Percentiles rank a stretch among this genome's conserved stretches.
These are phyloP conservation scores for Ramaria rubella DNA, from an alignment of 768 basidiomycete genomes.

Conservation along the genomic window DNA sequence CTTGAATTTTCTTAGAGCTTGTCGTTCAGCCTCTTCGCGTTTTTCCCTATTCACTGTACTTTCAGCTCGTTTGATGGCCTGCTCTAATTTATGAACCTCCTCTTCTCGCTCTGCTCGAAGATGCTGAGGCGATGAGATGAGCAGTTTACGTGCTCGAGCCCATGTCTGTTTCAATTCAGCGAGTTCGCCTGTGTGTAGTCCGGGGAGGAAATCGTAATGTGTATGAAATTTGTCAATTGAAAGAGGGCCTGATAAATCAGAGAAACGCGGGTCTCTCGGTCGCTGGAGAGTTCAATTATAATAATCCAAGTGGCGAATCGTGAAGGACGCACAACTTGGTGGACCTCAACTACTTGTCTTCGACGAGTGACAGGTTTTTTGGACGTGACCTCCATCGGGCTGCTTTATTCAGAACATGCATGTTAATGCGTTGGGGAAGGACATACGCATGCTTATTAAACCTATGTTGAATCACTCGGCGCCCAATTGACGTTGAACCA, in stretches of 20 bases:
- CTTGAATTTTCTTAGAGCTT: constrained; percentile 49
- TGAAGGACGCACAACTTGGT: constrained; percentile 46
- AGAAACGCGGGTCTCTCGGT: constrained; percentile 82
- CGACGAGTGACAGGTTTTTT: constrained; percentile 77
- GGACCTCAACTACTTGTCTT: constrained; percentile 61
- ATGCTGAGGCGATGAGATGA: constrained; percentile 54
- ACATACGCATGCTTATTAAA: constrained; percentile 77
- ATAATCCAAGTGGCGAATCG: not conserved
- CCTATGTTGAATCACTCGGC: constrained; percentile 48
- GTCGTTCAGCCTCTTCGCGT: constrained; percentile 60
- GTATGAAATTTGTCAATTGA: constrained; percentile 56
- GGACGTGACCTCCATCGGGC: constrained; percentile 76
- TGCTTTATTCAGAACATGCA: constrained; percentile 23
- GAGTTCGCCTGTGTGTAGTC: constrained; percentile 60
- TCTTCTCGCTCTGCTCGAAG: constrained; percentile 52
- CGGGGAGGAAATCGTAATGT: constrained; percentile 70
- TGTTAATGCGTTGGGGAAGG: not conserved
- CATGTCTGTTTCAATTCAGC: constrained; percentile 55
- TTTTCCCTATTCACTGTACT: constrained; percentile 70
- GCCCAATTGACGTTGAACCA: constrained; percentile 29
- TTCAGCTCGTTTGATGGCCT: constrained; percentile 68
- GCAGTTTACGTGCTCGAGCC: constrained; percentile 58
- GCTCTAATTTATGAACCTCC: constrained; percentile 66
- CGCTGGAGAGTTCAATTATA: constrained; percentile 38
- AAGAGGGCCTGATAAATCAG: constrained; percentile 63